Percentiles rank a stretch among this genome's conserved stretches.
phyloP scores from a whole-genome alignment of 2,329 filamentous ascomycete genomes.

The Penicillium decumbens region DNA sequence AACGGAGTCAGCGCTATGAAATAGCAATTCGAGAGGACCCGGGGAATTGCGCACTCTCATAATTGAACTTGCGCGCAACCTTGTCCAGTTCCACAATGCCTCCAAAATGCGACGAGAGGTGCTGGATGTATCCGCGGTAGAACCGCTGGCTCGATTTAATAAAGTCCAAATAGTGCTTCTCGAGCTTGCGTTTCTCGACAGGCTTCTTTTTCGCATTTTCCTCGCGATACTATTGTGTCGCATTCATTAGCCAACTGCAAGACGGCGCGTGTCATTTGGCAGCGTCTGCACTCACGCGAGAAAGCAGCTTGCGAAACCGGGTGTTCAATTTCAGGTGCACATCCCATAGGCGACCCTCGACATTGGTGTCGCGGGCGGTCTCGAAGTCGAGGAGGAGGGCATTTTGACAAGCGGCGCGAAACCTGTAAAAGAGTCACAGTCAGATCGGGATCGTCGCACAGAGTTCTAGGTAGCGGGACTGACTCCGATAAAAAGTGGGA shows the following conservation, averaged over 20 bases:
- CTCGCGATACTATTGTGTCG: conserved; percentile 44
- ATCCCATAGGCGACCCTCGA: conserved; percentile 72
- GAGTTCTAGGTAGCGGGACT: conserved; percentile 12
- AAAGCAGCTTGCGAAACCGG: conserved; percentile 68
- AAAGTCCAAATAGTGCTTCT: conserved; percentile 76
- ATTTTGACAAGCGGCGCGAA: conserved; percentile 66
- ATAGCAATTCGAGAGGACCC: background rate
- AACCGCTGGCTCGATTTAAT: conserved; percentile 84
- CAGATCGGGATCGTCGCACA: conserved; percentile 9
- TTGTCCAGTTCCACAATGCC: conserved; percentile 56
- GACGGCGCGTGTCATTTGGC: background rate
- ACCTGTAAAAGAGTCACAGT: conserved; percentile 44
- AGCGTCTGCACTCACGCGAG: conserved; percentile 43
- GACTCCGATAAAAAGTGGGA: conserved; percentile 43
- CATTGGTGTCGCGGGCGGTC: conserved; percentile 50
- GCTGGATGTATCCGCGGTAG: conserved; percentile 80
- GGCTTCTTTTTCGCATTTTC: conserved; percentile 50
- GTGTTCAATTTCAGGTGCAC: conserved; percentile 72
- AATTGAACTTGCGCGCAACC: conserved; percentile 50
- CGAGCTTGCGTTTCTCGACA: conserved; percentile 68
- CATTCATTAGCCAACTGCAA: conserved; percentile 6
- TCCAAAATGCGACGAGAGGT: conserved; percentile 59
- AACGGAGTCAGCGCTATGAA: background rate
- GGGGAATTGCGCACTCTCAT: conserved; percentile 40
- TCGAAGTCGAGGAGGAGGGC: conserved; percentile 64